A percentile compares a stretch with the other conserved stretches of the same genome.
Evolutionary conservation across 2,329 filamentous ascomycete species (phyloP).

Genomic region (Xylariaceae sp.): DNA sequence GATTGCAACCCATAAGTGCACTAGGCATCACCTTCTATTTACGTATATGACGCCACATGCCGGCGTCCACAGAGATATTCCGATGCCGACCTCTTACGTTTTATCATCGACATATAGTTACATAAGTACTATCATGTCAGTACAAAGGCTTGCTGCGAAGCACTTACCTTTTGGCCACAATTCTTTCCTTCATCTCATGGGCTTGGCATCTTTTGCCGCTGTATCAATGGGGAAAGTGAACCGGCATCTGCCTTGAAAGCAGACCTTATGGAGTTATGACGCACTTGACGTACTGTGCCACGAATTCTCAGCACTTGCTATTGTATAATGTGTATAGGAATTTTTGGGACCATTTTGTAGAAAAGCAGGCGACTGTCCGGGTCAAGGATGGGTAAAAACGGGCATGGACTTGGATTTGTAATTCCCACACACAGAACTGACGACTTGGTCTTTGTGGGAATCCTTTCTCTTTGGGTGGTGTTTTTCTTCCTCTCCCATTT

Average conservation of each 20-base stretch:
- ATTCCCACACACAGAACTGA: no score
- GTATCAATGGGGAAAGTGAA: no score
- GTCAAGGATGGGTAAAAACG: no score
- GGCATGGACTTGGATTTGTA: no score
- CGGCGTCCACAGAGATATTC: conserved; percentile 19
- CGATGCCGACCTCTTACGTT: conserved; percentile 11
- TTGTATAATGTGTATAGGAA: conserved; percentile 22
- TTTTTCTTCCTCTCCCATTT: no score
- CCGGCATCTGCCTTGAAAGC: no score
- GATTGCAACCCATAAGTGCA: conserved; percentile 20
- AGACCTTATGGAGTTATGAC: conserved; percentile 4
- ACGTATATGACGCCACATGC: conserved; percentile 25
- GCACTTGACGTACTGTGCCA: neutral
- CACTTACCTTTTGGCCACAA: no score
- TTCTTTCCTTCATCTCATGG: no score
- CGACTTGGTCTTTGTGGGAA: no score
- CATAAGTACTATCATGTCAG: neutral
- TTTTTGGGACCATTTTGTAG: conserved; percentile 12
- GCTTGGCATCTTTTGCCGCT: no score
- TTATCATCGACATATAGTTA: conserved; percentile 24
- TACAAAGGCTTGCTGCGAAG: no score
- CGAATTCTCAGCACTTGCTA: conserved; percentile 5
- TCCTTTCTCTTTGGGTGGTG: no score
- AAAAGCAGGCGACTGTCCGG: neutral
- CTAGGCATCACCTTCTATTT: conserved; percentile 22